Evolutionary conservation across 2,329 filamentous ascomycete species (phyloP).

Genomic region (Rugonectria rugulosa): DNA sequence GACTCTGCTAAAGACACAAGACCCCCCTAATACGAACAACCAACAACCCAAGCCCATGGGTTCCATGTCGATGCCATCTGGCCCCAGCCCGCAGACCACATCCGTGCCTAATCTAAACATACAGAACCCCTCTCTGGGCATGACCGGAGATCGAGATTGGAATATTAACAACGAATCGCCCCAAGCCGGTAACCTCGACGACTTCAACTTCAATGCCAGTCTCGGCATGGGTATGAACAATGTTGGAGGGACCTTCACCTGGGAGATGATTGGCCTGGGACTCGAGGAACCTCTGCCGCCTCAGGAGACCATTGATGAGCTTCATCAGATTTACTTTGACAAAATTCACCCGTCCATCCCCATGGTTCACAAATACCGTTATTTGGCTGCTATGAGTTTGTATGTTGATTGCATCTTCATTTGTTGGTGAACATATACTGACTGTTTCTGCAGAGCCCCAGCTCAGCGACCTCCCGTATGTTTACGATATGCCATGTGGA

Average conservation of each 20-base stretch:
- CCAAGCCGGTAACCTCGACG: constrained; percentile 57
- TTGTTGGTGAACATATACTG: constrained; percentile 10
- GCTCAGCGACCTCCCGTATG: constrained; percentile 86
- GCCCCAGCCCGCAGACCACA: constrained; percentile 42
- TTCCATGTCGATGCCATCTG: constrained; percentile 32
- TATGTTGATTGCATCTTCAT: constrained; percentile 45
- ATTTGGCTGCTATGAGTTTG: constrained; percentile 87
- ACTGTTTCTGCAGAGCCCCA: constrained; percentile 63
- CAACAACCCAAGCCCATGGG: constrained; percentile 44
- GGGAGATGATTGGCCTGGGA: constrained; percentile 75
- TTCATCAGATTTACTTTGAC: constrained; percentile 90
- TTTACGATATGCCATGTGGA: constrained; percentile 95
- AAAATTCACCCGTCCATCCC: constrained; percentile 87
- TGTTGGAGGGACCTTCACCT: constrained; percentile 69
- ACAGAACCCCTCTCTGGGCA: constrained; percentile 55
- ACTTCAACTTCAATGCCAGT: constrained; percentile 63
- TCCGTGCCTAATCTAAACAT: constrained; percentile 42
- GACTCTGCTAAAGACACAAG: constrained; percentile 84
- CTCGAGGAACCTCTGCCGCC: constrained; percentile 66
- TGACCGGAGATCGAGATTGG: constrained; percentile 61
- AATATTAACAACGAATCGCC: constrained; percentile 63
- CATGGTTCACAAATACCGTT: constrained; percentile 89
- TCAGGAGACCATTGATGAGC: constrained; percentile 76
- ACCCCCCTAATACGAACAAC: constrained; percentile 48
- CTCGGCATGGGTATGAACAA: constrained; percentile 59